Evolutionary conservation across 805 yeast genomes (phyloP).

Genomic region (Brettanomyces anomalus): DNA sequence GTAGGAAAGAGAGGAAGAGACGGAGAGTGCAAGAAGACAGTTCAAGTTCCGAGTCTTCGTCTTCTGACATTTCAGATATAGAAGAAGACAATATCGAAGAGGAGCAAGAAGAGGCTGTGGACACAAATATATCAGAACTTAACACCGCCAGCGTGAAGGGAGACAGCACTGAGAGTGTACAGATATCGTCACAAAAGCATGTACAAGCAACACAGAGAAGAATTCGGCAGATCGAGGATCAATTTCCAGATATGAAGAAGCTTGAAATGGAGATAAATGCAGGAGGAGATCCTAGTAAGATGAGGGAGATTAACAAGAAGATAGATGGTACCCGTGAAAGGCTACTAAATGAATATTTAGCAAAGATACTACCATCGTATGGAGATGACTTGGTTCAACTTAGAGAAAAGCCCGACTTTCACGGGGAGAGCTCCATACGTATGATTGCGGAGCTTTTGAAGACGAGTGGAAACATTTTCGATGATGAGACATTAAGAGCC

Average conservation of each 20-base stretch:
- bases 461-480: constrained; percentile 51
- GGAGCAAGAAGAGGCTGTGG: constrained; percentile 6
- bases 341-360: constrained; percentile 42
- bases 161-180: background rate
- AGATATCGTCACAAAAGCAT: background rate
- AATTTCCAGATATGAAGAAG: constrained; percentile 3
- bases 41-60: constrained; percentile 28
- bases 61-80: constrained; percentile 32
- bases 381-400: constrained; percentile 51
- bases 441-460: constrained; percentile 49
- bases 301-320: constrained; percentile 15
- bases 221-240: constrained; percentile 2
- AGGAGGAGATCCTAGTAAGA: constrained; percentile 2
- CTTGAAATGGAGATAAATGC: constrained; percentile 2
- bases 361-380: constrained; percentile 46
- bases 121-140: background rate
- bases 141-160: background rate
- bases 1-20: constrained; percentile 57
- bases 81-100: constrained; percentile 14
- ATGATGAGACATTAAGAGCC: constrained; percentile 35
- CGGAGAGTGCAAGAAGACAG: constrained; percentile 74
- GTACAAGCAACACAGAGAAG: background rate
- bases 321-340: constrained; percentile 26
- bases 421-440: constrained; percentile 42
- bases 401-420: constrained; percentile 57